Evolutionary conservation across 495 filamentous ascomycete species (phyloP).

Genomic region (Penicillium canariense): DNA sequence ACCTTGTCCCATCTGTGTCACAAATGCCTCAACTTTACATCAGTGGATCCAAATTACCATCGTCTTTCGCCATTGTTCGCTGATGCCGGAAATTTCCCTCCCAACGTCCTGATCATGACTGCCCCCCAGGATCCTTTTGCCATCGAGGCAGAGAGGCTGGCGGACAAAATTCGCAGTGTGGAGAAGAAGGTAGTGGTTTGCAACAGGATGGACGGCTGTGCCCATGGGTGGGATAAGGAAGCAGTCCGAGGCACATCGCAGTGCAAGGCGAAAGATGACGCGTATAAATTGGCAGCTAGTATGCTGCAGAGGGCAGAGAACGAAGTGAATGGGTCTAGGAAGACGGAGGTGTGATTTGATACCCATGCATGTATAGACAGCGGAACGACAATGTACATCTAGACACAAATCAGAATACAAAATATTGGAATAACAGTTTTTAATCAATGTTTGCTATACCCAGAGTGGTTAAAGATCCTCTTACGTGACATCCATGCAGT

Average conservation of each 20-base stretch:
- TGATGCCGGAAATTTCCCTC: slow-evolving; percentile 34
- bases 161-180: slow-evolving; percentile 26
- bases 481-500: no score
- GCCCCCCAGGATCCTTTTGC: slow-evolving; percentile 40
- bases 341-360: slow-evolving; percentile 9
- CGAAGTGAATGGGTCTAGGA: neutral
- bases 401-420: no score
- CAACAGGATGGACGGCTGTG: slow-evolving; percentile 38
- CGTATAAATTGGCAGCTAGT: slow-evolving; percentile 30
- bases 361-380: slow-evolving; percentile 6
- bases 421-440: no score
- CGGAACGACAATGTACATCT: no score
- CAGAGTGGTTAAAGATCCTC: no score
- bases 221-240: slow-evolving; percentile 43
- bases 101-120: slow-evolving; percentile 42
- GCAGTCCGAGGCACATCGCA: slow-evolving; percentile 24
- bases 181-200: slow-evolving; percentile 33
- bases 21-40: slow-evolving; percentile 23
- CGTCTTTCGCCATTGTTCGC: slow-evolving; percentile 42
- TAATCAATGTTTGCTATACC: no score
- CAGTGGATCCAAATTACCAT: slow-evolving; percentile 29
- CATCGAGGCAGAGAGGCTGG: slow-evolving; percentile 44
- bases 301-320: slow-evolving; percentile 15
- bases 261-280: slow-evolving; percentile 35
- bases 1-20: slow-evolving; percentile 32